Evolutionary conservation across 1,139 yeast genomes (phyloP).

Genomic region (Hemisphaericaspora subhashii): DNA sequence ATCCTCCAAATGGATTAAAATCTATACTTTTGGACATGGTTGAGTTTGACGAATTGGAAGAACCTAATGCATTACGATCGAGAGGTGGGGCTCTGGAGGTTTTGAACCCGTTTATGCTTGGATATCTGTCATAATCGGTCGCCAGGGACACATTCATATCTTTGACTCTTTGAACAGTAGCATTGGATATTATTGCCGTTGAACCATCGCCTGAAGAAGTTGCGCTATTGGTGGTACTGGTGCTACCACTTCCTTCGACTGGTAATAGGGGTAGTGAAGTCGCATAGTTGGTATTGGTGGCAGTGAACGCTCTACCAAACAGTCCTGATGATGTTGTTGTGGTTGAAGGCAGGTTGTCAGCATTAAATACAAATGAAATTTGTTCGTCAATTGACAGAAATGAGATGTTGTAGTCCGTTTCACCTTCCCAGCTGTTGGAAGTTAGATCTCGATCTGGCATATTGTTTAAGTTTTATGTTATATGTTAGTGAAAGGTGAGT

Average conservation of each 20-base stretch:
- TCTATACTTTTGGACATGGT: conserved; percentile 2
- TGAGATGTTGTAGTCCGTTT: not conserved
- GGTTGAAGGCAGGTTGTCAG: not conserved
- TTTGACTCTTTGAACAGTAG: not conserved
- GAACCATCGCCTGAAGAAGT: not conserved
- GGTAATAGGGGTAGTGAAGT: not conserved
- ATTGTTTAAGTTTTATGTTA: too few relatives aligned
- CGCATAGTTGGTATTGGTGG: not conserved
- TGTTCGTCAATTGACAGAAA: not conserved
- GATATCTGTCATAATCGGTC: conserved; percentile 2
- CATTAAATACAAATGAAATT: not conserved
- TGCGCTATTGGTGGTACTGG: not conserved
- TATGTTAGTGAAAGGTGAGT: too few relatives aligned
- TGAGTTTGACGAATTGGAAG: not conserved
- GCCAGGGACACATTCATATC: conserved; percentile 2
- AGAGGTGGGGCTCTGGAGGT: not conserved
- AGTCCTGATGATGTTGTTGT: not conserved
- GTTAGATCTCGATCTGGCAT: conserved; percentile 4
- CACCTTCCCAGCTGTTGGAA: not conserved
- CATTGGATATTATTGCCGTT: not conserved
- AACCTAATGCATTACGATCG: not conserved
- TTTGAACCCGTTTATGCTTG: conserved; percentile 1
- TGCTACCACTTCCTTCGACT: not conserved
- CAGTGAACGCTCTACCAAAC: not conserved
- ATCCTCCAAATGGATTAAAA: conserved; percentile 77